Base-by-base conservation (phyloP, 1,139 yeast species). In the Yamadazyma blattariae region DNA sequence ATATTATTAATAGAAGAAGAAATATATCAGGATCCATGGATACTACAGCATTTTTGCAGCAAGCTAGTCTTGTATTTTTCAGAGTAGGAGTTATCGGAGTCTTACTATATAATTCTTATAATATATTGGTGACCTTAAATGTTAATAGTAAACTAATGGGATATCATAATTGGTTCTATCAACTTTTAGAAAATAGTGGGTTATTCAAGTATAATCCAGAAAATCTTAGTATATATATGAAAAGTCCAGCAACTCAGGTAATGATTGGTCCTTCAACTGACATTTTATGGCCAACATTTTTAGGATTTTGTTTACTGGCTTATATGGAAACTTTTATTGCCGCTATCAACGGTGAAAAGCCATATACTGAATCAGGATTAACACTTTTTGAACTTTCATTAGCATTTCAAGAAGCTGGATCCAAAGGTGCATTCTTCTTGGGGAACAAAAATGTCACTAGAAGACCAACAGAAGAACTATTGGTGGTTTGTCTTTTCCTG, bases 361-460 rank as follows among this genome's bases (percentile, higher is more conserved):
- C 88, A 2, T 69, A 71, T 37, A 72, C 77, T 8, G 92, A 82
- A 44, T 72, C 83, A 8, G 89, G 89, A 0, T 64, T 83, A 45
- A 80, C 92, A 0, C 59, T 83, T 22, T 82, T 84, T 54, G 94
- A 84, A 50, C 82, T 79, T 50, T 81, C 89, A 1, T 57, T 82
- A 20, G 85, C 87, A 10, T 82, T 82, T 50, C 89, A 83, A 51
- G 90, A 82, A 48, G 78, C 74, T 21, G 79, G 79, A 47, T 63
- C 73, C n/a, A 57, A 68, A 16, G 59, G 57, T 1, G 58, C 59
- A 0, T 46, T 60, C 21, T 55, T 64, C 36, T 50, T 59, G 35
- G 57, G 59, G 11, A 49, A 54, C 34, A 44, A 51, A 9, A 46
- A 46, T 15, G 37, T 43, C 16, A 45, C 42, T 5, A 59, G 58